Percentiles rank a stretch among this genome's conserved stretches.
phyloP scores from a whole-genome alignment of 1,284 basidiomycete species.

The Cystobasidium sp. region DNA sequence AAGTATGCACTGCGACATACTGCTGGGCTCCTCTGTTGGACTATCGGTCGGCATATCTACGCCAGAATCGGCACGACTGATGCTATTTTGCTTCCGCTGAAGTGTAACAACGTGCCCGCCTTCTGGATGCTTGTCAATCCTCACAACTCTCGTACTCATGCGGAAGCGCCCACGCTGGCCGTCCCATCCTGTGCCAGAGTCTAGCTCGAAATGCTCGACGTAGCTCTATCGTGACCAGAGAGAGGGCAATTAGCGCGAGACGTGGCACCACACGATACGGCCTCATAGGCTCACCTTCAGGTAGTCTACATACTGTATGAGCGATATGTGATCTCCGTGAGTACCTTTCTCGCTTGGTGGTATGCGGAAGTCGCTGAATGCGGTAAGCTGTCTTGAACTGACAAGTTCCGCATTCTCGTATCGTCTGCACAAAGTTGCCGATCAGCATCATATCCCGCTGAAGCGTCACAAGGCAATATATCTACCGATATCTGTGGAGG shows the following conservation, averaged over 20 bases:
- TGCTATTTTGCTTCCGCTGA: conserved; percentile 46
- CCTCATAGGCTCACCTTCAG: conserved; percentile 54
- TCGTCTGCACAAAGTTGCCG: conserved; percentile 36
- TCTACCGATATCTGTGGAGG: conserved; percentile 55
- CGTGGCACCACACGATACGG: background rate
- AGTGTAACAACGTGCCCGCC: conserved; percentile 57
- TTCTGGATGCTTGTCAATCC: conserved; percentile 55
- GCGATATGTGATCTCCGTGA: conserved; percentile 63
- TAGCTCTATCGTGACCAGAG: conserved; percentile 58
- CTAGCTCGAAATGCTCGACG: conserved; percentile 61
- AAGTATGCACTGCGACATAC: background rate
- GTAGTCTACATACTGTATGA: conserved; percentile 67
- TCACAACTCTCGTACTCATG: conserved; percentile 61
- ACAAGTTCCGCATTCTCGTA: conserved; percentile 65
- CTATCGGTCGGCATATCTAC: conserved; percentile 43
- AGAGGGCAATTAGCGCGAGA: background rate
- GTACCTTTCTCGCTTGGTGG: conserved; percentile 60
- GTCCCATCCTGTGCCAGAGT: conserved; percentile 41
- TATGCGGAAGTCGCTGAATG: conserved; percentile 68
- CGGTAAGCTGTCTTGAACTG: conserved; percentile 68
- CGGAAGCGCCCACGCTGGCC: conserved; percentile 56
- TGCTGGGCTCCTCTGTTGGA: conserved; percentile 14
- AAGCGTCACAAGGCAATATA: conserved; percentile 10
- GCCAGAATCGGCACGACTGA: conserved; percentile 52
- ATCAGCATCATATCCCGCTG: background rate